Percentiles rank a stretch among this genome's conserved stretches.
phyloP scores from a whole-genome alignment of 768 basidiomycete genomes.

The Russula abietina region DNA sequence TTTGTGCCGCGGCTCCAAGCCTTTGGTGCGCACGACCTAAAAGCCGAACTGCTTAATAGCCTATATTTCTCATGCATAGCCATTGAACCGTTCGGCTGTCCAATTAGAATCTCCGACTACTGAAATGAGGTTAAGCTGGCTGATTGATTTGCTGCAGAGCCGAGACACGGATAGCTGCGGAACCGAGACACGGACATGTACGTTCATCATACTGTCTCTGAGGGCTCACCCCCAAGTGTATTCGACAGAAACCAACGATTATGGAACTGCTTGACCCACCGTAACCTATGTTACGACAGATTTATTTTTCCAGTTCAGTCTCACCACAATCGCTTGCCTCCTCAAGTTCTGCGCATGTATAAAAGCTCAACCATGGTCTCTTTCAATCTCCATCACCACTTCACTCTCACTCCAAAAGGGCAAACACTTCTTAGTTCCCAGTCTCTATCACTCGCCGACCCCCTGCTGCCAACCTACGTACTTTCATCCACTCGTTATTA shows the following conservation, averaged over 20 bases:
- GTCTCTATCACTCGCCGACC: background rate
- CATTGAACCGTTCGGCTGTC: background rate
- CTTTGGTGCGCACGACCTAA: no score
- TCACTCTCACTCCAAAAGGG: background rate
- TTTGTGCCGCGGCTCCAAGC: background rate
- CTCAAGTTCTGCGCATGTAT: background rate
- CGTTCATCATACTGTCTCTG: no score
- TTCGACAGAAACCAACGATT: no score
- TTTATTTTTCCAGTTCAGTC: background rate
- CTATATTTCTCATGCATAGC: background rate
- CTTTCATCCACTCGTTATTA: background rate
- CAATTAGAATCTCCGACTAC: no score
- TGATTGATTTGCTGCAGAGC: no score
- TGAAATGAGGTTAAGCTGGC: no score
- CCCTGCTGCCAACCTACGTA: background rate
- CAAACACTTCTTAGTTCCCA: constrained; percentile 1
- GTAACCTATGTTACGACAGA: background rate
- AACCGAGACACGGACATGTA: no score
- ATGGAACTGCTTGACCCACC: no score
- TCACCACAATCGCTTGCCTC: background rate
- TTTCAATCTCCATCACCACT: background rate
- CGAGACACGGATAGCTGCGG: no score
- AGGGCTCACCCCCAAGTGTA: no score
- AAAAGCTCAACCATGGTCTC: background rate
- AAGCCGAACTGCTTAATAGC: no score